A percentile compares a stretch with the other conserved stretches of the same genome.
These are phyloP conservation scores for Dendrostoma leiphaemia DNA, from an alignment of 2,329 filamentous ascomycete genomes.

Conservation along the genomic window DNA sequence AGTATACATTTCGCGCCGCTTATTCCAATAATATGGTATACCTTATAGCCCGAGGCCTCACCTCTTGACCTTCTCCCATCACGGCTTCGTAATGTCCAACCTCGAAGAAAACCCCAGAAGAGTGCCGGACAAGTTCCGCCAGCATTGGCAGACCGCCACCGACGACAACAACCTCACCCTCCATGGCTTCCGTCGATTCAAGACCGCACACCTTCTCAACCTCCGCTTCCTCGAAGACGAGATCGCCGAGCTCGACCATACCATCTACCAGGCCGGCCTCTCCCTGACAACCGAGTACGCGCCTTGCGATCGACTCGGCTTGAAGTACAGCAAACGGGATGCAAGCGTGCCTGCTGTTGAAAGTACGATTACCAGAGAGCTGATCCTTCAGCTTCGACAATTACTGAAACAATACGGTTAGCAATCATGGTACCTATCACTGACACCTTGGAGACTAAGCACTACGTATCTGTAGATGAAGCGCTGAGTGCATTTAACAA, in stretches of 20 bases:
- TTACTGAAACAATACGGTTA: constrained; percentile 22
- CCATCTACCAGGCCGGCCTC: constrained; percentile 32
- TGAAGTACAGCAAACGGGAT: constrained; percentile 26
- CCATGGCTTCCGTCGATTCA: constrained; percentile 29
- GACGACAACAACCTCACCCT: constrained; percentile 26
- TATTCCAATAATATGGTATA: too few relatives aligned
- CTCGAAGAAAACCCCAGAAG: background rate
- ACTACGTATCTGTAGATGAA: constrained; percentile 20
- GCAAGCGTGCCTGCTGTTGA: constrained; percentile 6
- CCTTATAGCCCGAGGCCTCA: too few relatives aligned
- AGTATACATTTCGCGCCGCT: too few relatives aligned
- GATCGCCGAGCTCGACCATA: constrained; percentile 29
- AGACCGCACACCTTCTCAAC: constrained; percentile 32
- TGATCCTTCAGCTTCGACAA: constrained; percentile 14
- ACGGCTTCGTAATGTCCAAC: background rate
- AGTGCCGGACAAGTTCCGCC: constrained; percentile 25
- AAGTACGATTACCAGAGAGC: background rate
- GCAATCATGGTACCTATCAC: background rate
- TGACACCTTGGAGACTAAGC: too few relatives aligned
- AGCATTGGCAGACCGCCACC: constrained; percentile 23
- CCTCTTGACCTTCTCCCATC: too few relatives aligned
- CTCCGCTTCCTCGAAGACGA: constrained; percentile 32
- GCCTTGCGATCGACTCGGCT: constrained; percentile 25
- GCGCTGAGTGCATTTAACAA: constrained; percentile 23
- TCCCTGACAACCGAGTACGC: constrained; percentile 22